Conservation (phyloP, 306 rosid genomes). For the Castanea mollissima region DNA sequence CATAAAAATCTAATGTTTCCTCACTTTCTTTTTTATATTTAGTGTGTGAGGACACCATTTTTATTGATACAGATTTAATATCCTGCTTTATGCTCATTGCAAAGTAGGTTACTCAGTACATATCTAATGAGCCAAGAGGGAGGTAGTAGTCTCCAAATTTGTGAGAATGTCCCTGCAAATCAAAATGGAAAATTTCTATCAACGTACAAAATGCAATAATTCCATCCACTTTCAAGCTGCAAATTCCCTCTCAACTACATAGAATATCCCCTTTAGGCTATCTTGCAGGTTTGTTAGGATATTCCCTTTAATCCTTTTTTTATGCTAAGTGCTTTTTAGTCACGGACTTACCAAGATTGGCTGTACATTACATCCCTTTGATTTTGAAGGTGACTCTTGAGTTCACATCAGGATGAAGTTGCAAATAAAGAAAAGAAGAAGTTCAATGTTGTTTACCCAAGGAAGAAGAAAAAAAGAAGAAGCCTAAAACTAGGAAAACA, state of each 20-base stretch:
- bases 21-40: too few species aligned
- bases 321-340: slow-evolving; percentile 77
- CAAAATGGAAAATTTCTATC: too few species aligned
- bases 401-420: slow-evolving; percentile 76
- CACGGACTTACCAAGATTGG: slow-evolving; percentile 78
- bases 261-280: slow-evolving; percentile 45
- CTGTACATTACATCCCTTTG: slow-evolving; percentile 54
- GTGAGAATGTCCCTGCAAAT: too few species aligned
- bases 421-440: slow-evolving; percentile 37
- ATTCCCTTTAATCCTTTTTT: slow-evolving; percentile 70
- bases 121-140: too few species aligned
- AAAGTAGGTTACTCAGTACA: too few species aligned
- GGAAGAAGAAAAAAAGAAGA: slow-evolving; percentile 3
- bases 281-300: slow-evolving; percentile 55
- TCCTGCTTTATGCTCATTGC: too few species aligned
- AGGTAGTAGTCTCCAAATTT: too few species aligned
- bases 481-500: too few species aligned
- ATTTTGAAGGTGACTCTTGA: slow-evolving; percentile 50
- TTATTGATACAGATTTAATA: too few species aligned
- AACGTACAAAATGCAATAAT: neutral
- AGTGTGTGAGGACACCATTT: too few species aligned
- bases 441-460: slow-evolving; percentile 14
- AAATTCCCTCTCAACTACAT: slow-evolving; percentile 70
- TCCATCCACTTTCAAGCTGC: slow-evolving; percentile 29
- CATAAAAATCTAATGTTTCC: too few species aligned